These are phyloP conservation scores for Escallonia rubra DNA, from an alignment of 129 eudicot species.

Conservation along the genomic window DNA sequence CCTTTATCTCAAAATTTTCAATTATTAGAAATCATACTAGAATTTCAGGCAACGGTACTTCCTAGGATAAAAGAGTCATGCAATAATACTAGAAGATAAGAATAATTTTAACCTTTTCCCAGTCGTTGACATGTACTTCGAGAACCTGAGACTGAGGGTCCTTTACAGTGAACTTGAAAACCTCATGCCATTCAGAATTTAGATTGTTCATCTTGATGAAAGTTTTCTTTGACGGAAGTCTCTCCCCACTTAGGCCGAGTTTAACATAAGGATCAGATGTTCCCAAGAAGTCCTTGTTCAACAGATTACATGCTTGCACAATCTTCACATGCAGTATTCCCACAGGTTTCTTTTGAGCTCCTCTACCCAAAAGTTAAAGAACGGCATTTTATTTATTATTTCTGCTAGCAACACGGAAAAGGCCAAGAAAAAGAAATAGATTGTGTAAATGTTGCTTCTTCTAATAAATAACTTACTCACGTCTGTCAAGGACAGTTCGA, in stretches of 20 bases:
- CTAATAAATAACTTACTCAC: conserved; percentile 39
- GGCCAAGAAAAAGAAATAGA: too few species aligned
- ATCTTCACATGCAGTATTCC: conserved; percentile 60
- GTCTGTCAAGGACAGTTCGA: conserved; percentile 54
- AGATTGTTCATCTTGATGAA: conserved; percentile 42
- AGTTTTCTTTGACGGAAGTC: conserved; percentile 46
- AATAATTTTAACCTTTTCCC: conserved; percentile 50
- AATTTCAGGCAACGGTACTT: background rate
- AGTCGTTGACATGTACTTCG: conserved; percentile 48
- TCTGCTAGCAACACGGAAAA: background rate
- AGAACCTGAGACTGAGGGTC: conserved; percentile 59
- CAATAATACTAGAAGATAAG: background rate
- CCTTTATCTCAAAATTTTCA: too few species aligned
- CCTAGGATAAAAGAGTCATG: background rate
- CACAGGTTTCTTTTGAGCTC: conserved; percentile 53
- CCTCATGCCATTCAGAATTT: conserved; percentile 63
- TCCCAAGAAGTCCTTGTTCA: conserved; percentile 51
- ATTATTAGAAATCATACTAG: background rate
- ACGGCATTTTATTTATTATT: background rate
- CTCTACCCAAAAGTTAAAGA: conserved; percentile 14
- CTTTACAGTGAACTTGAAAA: conserved; percentile 50
- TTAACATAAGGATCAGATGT: conserved; percentile 58
- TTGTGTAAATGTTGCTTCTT: background rate
- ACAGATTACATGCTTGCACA: conserved; percentile 40
- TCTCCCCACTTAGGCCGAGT: conserved; percentile 58